Percentiles rank a stretch among this genome's conserved stretches.
Evolutionary conservation across 2,329 filamentous ascomycete species (phyloP).

Genomic region (Alternaria ethzedia): DNA sequence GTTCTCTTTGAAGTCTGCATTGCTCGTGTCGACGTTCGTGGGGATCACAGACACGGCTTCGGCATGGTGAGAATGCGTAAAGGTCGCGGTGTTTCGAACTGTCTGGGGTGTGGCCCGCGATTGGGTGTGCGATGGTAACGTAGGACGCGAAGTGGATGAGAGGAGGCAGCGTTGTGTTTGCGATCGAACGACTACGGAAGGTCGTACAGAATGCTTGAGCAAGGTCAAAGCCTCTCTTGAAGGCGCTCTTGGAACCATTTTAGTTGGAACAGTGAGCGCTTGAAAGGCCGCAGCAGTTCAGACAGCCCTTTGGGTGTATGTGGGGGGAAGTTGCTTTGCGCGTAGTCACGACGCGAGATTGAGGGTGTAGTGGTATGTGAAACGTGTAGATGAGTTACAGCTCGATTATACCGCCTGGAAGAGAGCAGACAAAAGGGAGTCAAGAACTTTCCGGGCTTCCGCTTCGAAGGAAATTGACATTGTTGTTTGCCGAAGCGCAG

Average conservation of each 20-base stretch:
- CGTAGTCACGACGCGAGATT: background rate
- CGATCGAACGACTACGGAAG: conserved; percentile 27
- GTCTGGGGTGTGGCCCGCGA: conserved; percentile 16
- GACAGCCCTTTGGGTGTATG: background rate
- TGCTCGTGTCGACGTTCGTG: conserved; percentile 76
- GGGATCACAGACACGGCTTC: conserved; percentile 81
- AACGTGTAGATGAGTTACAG: background rate
- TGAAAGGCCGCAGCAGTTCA: background rate
- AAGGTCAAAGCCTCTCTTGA: conserved; percentile 44
- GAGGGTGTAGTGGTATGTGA: background rate
- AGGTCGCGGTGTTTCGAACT: conserved; percentile 66
- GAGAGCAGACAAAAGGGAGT: background rate
- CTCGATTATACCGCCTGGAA: background rate
- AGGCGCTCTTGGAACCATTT: conserved; percentile 43
- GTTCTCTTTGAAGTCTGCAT: conserved; percentile 83
- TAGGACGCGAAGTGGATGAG: conserved; percentile 14
- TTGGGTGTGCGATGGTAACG: conserved; percentile 23
- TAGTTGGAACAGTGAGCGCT: background rate
- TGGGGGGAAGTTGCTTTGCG: background rate
- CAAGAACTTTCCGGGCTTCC: background rate
- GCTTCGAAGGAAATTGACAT: conserved; percentile 3
- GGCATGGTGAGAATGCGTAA: conserved; percentile 82
- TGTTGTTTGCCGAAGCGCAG: conserved; percentile 23
- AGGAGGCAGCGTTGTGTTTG: conserved; percentile 31
- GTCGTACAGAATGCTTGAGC: conserved; percentile 42